Percentiles rank a stretch among this genome's conserved stretches.
Conservation (phyloP, 371 early-diverging fungal genomes). For the Dipsacomyces acuminosporus region DNA sequence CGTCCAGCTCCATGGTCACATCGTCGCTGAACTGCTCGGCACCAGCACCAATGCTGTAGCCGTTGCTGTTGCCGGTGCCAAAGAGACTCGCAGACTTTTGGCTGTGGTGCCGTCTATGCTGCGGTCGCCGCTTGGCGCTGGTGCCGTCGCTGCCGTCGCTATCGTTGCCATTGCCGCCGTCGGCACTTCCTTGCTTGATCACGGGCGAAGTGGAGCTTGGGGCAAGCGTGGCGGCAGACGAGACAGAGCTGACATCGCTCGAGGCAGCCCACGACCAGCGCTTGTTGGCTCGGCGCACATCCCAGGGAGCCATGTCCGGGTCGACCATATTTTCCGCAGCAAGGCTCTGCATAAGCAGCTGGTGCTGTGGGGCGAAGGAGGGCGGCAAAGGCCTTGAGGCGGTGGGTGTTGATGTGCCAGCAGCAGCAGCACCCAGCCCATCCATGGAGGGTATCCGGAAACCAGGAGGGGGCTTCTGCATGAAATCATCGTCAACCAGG, state of each 20-base stretch:
- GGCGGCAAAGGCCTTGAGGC: constrained; percentile 11
- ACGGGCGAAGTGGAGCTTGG: constrained; percentile 4
- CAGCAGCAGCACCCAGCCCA: not conserved
- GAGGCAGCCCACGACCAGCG: constrained; percentile 30
- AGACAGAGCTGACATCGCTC: constrained; percentile 34
- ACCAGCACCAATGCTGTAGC: too few relatives aligned
- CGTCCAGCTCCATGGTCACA: constrained; percentile 22
- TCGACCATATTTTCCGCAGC: constrained; percentile 14
- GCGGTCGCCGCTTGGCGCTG: not conserved
- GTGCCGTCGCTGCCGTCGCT: not conserved
- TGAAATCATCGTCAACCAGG: constrained; percentile 36
- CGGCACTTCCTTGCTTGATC: not conserved
- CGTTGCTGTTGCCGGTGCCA: not conserved
- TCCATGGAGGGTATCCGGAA: constrained; percentile 17
- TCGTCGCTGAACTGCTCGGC: not conserved
- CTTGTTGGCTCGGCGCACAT: constrained; percentile 3
- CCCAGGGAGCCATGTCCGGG: constrained; percentile 12
- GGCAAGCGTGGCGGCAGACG: constrained; percentile 40
- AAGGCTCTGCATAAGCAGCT: constrained; percentile 22
- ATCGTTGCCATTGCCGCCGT: not conserved
- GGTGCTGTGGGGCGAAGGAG: constrained; percentile 34
- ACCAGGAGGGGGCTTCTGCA: constrained; percentile 18
- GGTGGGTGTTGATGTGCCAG: not conserved
- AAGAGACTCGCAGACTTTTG: not conserved
- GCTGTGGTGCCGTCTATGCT: too few relatives aligned